These are phyloP conservation scores for Achaetomiella virescens DNA, from an alignment of 495 filamentous ascomycete genomes.

Conservation along the genomic window DNA sequence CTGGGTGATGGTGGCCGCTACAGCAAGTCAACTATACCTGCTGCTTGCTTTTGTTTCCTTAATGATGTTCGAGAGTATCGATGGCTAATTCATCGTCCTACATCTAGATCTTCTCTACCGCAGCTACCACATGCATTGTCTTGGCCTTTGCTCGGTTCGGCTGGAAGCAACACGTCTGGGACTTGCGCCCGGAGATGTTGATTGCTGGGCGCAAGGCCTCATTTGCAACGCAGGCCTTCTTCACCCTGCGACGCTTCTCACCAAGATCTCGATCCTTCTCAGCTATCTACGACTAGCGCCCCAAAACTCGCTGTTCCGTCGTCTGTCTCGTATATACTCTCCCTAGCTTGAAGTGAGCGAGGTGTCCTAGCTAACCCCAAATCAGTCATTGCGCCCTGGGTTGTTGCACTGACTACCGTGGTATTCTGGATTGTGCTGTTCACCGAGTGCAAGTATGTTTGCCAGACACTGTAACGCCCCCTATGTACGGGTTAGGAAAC, in stretches of 20 bases:
- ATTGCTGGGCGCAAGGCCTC: conserved; percentile 20
- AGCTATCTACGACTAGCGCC: conserved; percentile 49
- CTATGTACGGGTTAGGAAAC: too few relatives aligned
- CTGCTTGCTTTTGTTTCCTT: not conserved
- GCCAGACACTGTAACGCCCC: too few relatives aligned
- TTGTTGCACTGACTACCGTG: not conserved
- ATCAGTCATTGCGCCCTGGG: not conserved
- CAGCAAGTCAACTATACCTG: conserved; percentile 9
- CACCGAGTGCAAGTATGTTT: not conserved
- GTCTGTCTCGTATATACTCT: conserved; percentile 20
- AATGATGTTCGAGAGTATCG: not conserved
- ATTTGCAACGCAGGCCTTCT: conserved; percentile 22
- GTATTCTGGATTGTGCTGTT: not conserved
- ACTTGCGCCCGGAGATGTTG: conserved; percentile 10
- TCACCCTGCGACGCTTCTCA: conserved; percentile 23
- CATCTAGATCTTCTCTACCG: conserved; percentile 17
- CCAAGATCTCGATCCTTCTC: conserved; percentile 46
- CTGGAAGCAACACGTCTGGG: conserved; percentile 25
- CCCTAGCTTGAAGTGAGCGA: not conserved
- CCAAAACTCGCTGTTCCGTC: conserved; percentile 31
- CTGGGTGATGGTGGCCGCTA: conserved; percentile 24
- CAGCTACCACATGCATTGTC: conserved; percentile 17
- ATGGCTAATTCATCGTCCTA: not conserved
- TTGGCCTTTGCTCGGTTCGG: conserved; percentile 20
- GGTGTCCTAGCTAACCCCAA: not conserved